Base-by-base conservation (phyloP, 2,329 filamentous ascomycete species). In the Calonectria naviculata region DNA sequence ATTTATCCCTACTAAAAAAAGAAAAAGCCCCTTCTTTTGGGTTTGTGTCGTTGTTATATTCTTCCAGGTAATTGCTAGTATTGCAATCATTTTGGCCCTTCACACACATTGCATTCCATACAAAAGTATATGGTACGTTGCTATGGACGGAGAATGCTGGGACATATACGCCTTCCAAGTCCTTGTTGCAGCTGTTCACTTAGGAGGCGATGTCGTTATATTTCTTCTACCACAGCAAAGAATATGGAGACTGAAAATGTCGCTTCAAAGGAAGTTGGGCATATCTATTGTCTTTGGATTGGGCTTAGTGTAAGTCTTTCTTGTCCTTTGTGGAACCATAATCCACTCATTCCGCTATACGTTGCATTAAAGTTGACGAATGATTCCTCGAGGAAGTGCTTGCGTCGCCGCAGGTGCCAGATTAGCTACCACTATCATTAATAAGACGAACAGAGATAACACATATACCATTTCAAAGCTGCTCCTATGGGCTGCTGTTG, bases 111-210 rank as follows among this genome's bases (percentile, higher is more conserved):
- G 49, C 29, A 56, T 31, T 26, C 52, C 31, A 24, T 56, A 56
- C 13, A 38, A 56, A 10, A 56, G 52, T 26, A 56, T 56, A 36
- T 56, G 52, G 52, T 56, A 56, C 17, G 21, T 56, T 34, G 13
- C 52, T 1, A 56, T 56, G 52, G 31, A 56, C 15, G 26, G 52
- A 6, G 31, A 56, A 38, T 56, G 52, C 10, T 56, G 52, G 52
- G 52, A 56, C 17, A 56, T 56, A 56, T 56, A 56, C 36, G n/a
- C 49, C 10, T 56, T 56, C 12, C 49, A 56, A 56, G 49, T 56
- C 19, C 4, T 56, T 15, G 29, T 56, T 24, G 49, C 49, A 24
- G 49, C 29, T 24, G 10, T 56, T 56, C 49, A 56, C 8, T 21
- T 56, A 19, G 49, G n/a, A 24, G 49, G 49, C 15, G 49, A 56